Evolutionary conservation across 2,329 filamentous ascomycete genomes (phyloP), one percentile per base, ranked within the genome.

Genomic region (Aureobasidium lini): DNA sequence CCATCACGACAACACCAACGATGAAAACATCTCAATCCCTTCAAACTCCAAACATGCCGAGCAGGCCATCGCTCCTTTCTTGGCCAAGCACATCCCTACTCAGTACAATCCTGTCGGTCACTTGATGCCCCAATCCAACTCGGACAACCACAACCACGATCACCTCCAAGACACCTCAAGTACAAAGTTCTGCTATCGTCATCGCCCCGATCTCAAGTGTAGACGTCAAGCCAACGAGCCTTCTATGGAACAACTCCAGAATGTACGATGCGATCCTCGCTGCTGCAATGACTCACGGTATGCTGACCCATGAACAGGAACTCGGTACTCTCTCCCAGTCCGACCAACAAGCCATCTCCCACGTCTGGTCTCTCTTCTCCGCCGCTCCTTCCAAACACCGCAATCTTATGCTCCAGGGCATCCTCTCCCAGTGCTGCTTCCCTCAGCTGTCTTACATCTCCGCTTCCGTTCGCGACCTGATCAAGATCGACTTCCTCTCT

Each of bases 311-410:
- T 42, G 2, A 9, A 52, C 63, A 92, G 86, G 88, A 94, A 73
- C 84, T 97, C 56, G 88, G 93, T 66, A 85, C 83, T 48, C 82
- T 96, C 36, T 87, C 91, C 5, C 83, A 88, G 63, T 85, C 84
- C 64, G 94, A 99, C 71, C 91, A 96, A 74, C 90, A 96, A 75
- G 92, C 89, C 69, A 96, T 99, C 68, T 90, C 92, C 36, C 93
- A 96, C 69, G 92, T 97, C 59, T 99, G 94, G 94, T 95, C 93
- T 0, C 81, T 97, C 49, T 99, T 99, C 77, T 97, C 93, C 0
- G 94, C 94, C 40, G 92, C 94, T 0, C 94, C 94, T 0, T 83
- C 90, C 9, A 96, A 95, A 71, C 93, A 97, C 69, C 87, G 94
- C 66, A 93, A 95, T 64, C 81, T 99, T 61, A 97, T 99, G 89